Evolutionary conservation across 2,329 filamentous ascomycete genomes (phyloP), one percentile per base, ranked within the genome.

Genomic region (Endoconidiophora polonica): DNA sequence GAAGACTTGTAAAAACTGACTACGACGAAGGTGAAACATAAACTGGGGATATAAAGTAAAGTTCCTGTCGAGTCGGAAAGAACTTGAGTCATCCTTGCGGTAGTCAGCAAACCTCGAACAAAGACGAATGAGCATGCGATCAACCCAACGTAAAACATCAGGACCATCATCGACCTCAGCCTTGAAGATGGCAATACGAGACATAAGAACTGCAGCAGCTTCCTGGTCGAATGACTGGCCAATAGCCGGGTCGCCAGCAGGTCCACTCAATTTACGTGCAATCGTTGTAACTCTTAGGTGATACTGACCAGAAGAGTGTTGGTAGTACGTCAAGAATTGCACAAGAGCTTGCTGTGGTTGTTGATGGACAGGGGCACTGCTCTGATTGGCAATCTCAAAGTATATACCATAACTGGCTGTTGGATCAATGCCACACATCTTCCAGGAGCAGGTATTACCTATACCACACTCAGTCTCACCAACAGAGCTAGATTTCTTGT

Each of bases 11-110:
- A 98, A 67, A 71, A 98, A 98, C 65, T 96, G 91, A 66, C 87
- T 94, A 65, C 91, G 79, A 58, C 91, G 83, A 54, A 98, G 75
- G 65, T 98, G 91, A 73, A 98, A 98, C 91, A 98, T 98, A 68
- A 98, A 98, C 63, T 98, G 91, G 23, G 91, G 91, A 62, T 98
- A 98, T 14, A 98, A 74, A 0, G 90, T 96, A 62, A 98, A 98
- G 71, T 98, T 98, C 77, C 95, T 95, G 66, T 98, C 91, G 55
- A 94, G 68, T 36, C 87, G 79, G 77, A 98, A 98, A 0, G 90
- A 96, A 4, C 90, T 93, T 12, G 91, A 87, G 59, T 98, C 91
- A 62, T 98, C 91, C 67, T 98, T 98, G 55, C 91, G 77, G 64
- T 98, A 98, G 65, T 98, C 91, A 24, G 91, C 91, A 62, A 98